Conservation (phyloP, 2,329 filamentous ascomycete species). For the Aspergillus sp. region DNA sequence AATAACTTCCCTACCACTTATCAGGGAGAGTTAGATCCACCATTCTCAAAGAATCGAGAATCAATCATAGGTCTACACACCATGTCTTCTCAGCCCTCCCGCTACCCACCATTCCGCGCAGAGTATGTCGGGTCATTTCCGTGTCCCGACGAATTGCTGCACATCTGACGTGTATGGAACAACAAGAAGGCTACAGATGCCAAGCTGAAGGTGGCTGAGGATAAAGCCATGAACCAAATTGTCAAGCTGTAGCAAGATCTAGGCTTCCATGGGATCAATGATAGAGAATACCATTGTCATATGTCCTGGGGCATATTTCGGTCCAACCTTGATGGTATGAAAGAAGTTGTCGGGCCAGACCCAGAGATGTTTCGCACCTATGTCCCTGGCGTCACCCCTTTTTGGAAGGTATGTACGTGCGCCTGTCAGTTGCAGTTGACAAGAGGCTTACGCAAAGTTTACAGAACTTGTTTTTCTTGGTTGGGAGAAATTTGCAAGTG, state of each 20-base stretch:
- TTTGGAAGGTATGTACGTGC: background rate
- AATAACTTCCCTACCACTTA: no score
- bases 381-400: conserved; percentile 1
- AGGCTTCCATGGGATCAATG: conserved; percentile 13
- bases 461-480: no score
- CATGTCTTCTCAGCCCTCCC: no score
- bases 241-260: conserved; percentile 13
- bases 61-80: no score
- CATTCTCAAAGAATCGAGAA: no score
- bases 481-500: no score
- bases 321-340: conserved; percentile 14
- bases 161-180: conserved; percentile 7
- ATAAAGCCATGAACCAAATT: conserved; percentile 10
- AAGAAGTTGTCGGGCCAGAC: conserved; percentile 1
- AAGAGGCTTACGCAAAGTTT: no score
- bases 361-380: conserved; percentile 1
- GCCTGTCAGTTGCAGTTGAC: no score
- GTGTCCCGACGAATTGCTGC: conserved; percentile 13
- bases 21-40: no score
- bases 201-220: conserved; percentile 4
- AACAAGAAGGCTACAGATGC: background rate
- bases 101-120: conserved; percentile 10
- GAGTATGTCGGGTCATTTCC: conserved; percentile 22
- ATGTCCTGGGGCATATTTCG: conserved; percentile 19
- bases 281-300: conserved; percentile 16